These are phyloP conservation scores for Lactifluus pinguis DNA, from an alignment of 768 basidiomycete species.

Conservation along the genomic window DNA sequence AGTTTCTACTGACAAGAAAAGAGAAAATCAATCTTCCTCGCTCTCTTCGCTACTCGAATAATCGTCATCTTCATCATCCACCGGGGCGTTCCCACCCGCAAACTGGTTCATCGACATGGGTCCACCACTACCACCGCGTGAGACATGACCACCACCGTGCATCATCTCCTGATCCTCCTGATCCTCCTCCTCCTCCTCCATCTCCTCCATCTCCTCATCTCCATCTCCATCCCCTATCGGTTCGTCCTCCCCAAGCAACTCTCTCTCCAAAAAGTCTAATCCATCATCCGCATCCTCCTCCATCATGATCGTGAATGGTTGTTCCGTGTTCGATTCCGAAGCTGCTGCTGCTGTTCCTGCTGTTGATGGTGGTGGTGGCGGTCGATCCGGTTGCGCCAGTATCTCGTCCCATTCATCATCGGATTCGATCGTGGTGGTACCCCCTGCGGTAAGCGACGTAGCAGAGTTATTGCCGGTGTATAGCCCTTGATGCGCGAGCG, in stretches of 20 bases:
- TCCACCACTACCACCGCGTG: constrained; percentile 17
- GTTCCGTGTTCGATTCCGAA: constrained; percentile 16
- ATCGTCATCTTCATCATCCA: constrained; percentile 39
- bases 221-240: constrained; percentile 32
- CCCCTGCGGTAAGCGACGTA: constrained; percentile 15
- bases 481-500: constrained; percentile 21
- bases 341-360: no score
- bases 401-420: constrained; percentile 47
- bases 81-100: constrained; percentile 30
- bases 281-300: constrained; percentile 23
- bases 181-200: constrained; percentile 38
- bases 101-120: constrained; percentile 46
- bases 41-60: constrained; percentile 45
- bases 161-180: constrained; percentile 25
- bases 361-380: constrained; percentile 16
- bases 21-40: constrained; percentile 25
- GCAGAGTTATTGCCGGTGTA: constrained; percentile 13
- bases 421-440: constrained; percentile 22
- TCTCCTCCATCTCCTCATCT: constrained; percentile 16
- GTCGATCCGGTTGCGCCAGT: constrained; percentile 18
- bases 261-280: constrained; percentile 22
- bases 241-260: constrained; percentile 15
- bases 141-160: not conserved
- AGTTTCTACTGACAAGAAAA: not conserved
- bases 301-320: constrained; percentile 30